Conservation (phyloP, 1,284 basidiomycete species). For the Leccinum olivaceoglutinosum region DNA sequence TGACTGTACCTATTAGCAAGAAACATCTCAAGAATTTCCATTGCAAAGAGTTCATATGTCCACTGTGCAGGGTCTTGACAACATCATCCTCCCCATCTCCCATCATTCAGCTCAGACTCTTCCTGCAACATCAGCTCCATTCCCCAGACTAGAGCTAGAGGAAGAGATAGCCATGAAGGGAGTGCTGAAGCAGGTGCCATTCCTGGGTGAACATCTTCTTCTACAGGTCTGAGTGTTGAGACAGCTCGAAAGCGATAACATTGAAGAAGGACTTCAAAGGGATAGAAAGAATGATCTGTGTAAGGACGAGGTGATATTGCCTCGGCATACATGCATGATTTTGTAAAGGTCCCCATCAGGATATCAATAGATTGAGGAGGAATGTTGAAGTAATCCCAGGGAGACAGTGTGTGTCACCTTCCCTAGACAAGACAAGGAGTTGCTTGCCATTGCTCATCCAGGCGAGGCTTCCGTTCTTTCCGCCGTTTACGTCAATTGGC, state of each 20-base stretch:
- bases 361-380: constrained; percentile 83
- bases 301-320: constrained; percentile 87
- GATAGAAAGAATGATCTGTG: constrained; percentile 73
- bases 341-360: constrained; percentile 99
- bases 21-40: no score
- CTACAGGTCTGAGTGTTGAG: constrained; percentile 25
- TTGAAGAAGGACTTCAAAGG: constrained; percentile 27
- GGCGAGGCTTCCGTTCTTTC: no score
- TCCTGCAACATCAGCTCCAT: no score
- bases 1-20: no score
- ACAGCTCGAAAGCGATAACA: constrained; percentile 30
- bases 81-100: no score
- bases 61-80: no score
- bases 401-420: no score
- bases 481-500: no score
- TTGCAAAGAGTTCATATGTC: no score
- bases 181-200: constrained; percentile 58
- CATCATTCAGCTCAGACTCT: no score
- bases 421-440: no score
- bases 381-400: constrained; percentile 88
- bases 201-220: constrained; percentile 51
- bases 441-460: no score
- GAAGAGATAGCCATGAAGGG: constrained; percentile 71
- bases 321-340: constrained; percentile 93
- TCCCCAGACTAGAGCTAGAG: constrained; percentile 41